Percentiles rank a stretch among this genome's conserved stretches.
Conservation (phyloP, 257 asterid species). For the Ballota nigra region DNA sequence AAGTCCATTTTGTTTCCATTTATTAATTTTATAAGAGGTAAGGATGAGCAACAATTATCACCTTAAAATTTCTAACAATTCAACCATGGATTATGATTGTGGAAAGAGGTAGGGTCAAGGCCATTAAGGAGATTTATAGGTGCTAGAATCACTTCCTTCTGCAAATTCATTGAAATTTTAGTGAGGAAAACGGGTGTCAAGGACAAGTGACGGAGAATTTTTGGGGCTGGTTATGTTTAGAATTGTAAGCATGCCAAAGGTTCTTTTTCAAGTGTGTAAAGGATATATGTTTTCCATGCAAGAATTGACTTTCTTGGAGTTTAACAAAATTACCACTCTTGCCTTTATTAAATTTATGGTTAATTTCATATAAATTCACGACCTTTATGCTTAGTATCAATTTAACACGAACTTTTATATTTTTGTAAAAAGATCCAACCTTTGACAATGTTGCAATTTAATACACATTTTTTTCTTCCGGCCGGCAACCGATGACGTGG, state of each 20-base stretch:
- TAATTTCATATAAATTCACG: too few species aligned
- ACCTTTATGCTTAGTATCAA: too few species aligned
- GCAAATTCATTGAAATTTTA: background rate
- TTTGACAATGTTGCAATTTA: too few species aligned
- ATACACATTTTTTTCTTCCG: too few species aligned
- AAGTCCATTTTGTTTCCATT: background rate
- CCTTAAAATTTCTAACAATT: background rate
- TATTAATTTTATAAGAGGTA: background rate
- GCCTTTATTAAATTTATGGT: background rate
- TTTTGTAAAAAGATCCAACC: too few species aligned
- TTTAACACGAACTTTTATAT: too few species aligned
- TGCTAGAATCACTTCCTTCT: too few species aligned
- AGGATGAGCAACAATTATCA: background rate
- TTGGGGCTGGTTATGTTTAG: background rate
- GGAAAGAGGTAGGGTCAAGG: too few species aligned
- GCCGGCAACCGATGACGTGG: too few species aligned
- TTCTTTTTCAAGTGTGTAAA: slow-evolving; percentile 3
- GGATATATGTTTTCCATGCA: background rate
- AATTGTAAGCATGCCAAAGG: background rate
- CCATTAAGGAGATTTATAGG: too few species aligned
- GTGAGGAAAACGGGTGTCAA: background rate
- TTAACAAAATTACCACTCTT: background rate
- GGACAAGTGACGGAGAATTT: background rate
- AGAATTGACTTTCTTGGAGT: background rate
- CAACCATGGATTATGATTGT: background rate